Evolutionary conservation across 116 monocot species (phyloP).

Genomic region (Iris pallida): DNA sequence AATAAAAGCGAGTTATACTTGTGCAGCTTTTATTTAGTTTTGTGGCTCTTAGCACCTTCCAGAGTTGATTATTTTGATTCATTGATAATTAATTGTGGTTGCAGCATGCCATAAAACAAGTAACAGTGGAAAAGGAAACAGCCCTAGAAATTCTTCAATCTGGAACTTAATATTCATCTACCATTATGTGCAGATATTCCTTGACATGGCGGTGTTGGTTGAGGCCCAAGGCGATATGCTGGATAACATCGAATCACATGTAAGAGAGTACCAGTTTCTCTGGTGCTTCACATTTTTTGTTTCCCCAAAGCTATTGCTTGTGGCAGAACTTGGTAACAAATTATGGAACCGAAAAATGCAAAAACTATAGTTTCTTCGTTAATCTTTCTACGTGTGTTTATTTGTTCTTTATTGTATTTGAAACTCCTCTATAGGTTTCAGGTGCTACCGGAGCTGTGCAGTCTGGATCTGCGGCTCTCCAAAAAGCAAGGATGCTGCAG

Average conservation of each 20-base stretch:
- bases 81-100: too few species aligned
- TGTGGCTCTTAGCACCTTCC: too few species aligned
- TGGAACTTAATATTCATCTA: too few species aligned
- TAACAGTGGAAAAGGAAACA: too few species aligned
- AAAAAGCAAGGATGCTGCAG: slow-evolving; percentile 23
- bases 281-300: not conserved
- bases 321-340: not conserved
- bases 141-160: too few species aligned
- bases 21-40: too few species aligned
- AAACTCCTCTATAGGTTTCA: slow-evolving; percentile 8
- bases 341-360: not conserved
- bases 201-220: slow-evolving; percentile 52
- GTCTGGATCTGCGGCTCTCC: slow-evolving; percentile 21
- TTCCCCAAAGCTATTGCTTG: not conserved
- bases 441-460: slow-evolving; percentile 21
- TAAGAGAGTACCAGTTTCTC: slow-evolving; percentile 4
- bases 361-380: not conserved
- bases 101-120: too few species aligned
- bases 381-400: not conserved
- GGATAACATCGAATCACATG: slow-evolving; percentile 50
- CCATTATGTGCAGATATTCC: slow-evolving; percentile 33
- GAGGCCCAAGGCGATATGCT: slow-evolving; percentile 63
- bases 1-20: too few species aligned
- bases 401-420: not conserved
- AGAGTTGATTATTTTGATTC: too few species aligned